These are phyloP conservation scores for Carallia brachiata DNA, from an alignment of 345 rosid genomes.

Conservation along the genomic window DNA sequence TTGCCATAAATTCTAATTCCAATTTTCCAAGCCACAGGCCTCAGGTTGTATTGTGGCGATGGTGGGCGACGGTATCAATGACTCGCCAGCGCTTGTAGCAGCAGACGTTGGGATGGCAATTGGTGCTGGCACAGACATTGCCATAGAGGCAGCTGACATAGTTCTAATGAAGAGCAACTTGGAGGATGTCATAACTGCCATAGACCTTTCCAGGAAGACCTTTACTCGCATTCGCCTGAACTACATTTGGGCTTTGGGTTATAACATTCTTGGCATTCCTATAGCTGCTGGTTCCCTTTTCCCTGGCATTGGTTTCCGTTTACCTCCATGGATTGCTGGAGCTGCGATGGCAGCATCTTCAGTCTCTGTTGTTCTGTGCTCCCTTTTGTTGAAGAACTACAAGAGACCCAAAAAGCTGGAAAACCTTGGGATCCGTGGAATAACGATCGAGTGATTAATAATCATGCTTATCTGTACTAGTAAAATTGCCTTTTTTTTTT, in stretches of 20 bases:
- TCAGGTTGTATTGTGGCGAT: constrained; percentile 74
- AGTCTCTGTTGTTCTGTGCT: constrained; percentile 88
- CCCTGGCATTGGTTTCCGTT: constrained; percentile 59
- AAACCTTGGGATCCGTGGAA: constrained; percentile 50
- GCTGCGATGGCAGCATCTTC: constrained; percentile 99
- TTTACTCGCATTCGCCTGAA: constrained; percentile 81
- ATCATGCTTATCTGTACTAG: no score
- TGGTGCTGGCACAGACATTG: constrained; percentile 93
- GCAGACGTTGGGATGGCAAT: constrained; percentile 98
- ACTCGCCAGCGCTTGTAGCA: constrained; percentile 88
- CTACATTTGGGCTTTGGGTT: constrained; percentile 93
- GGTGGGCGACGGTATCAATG: constrained; percentile 99
- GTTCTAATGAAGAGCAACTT: constrained; percentile 92
- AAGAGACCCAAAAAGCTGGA: constrained; percentile 64
- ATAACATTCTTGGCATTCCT: constrained; percentile 80
- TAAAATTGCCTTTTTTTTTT: no score
- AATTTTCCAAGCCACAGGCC: constrained; percentile 36
- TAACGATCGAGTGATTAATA: constrained; percentile 35
- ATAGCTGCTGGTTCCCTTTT: constrained; percentile 84
- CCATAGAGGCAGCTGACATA: constrained; percentile 94
- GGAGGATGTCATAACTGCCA: constrained; percentile 93
- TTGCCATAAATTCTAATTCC: neutral
- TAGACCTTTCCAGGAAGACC: constrained; percentile 79
- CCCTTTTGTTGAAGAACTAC: constrained; percentile 72
- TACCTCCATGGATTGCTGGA: constrained; percentile 98